Base-by-base conservation (phyloP, 2,329 filamentous ascomycete genomes). In the Dactylellina parvicollis region DNA sequence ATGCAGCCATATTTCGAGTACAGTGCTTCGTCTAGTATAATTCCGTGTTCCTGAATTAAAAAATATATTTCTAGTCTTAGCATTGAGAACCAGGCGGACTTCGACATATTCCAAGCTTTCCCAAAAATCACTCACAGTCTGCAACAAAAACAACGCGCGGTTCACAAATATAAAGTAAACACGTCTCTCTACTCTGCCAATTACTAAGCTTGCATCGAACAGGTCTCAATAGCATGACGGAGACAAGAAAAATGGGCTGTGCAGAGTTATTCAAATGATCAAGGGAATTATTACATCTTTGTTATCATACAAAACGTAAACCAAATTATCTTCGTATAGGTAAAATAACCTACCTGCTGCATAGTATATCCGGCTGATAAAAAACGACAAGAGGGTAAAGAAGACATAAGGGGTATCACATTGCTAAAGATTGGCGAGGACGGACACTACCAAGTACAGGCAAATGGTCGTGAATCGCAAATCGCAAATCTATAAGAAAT, bases 401-500 rank as follows among this genome's bases (percentile, higher is more conserved):
- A 47, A 46, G 26, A 47, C 47, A 22, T 12, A 50, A 50, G 30
- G 69, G 69, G 69, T 73, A 73, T 73, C 69, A 66, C 49, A 30
- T 60, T 59, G 67, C 60, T 65, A 28, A 57, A 66, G 38, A 59
- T 61, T 47, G 69, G 28, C 60, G 46, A 55, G n/a, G 24, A 14
- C 4, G n/a, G 24, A 14, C 4, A 16, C 54, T 46, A 47, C 26
- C 30, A 34, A 44, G 42, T 42, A 49, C 38, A 16, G 26, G 44
- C 30, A 47, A 65, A 65, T 22, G 52, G 50, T 42, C 49, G 32
- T 57, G 49, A 3, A 40, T 44, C 20, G 42, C 54, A 34, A 3
- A 50, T 44, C 14, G 50, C 44, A 32, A 42, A 55, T 73, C 54
- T 73, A 73, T 55, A 99, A 83, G 81, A 99, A 99, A 83, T 98